Conservation (phyloP, 1,284 basidiomycete genomes). For the Ceratobasidium sp. region DNA sequence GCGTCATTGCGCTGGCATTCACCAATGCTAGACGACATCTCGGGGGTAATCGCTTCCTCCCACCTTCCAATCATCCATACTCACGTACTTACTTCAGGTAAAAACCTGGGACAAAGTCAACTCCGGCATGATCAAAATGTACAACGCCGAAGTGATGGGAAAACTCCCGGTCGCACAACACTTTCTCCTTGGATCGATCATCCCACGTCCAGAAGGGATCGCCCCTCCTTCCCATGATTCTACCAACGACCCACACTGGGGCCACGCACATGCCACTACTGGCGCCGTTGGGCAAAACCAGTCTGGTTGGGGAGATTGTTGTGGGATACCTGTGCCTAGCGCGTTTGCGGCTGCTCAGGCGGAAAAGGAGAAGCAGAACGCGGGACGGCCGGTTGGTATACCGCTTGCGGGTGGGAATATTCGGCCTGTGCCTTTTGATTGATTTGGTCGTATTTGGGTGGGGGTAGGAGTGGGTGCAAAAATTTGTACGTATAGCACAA, state of each 20-base stretch:
- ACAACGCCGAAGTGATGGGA: slow-evolving; percentile 91
- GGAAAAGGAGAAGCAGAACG: slow-evolving; percentile 57
- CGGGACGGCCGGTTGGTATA: slow-evolving; percentile 53
- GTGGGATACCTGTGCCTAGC: slow-evolving; percentile 89
- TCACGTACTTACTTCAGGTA: slow-evolving; percentile 63
- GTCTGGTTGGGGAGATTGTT: slow-evolving; percentile 92
- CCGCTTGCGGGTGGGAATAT: slow-evolving; percentile 71
- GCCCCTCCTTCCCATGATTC: slow-evolving; percentile 58
- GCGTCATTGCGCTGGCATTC: slow-evolving; percentile 98
- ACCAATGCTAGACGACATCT: slow-evolving; percentile 99
- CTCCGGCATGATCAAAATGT: slow-evolving; percentile 99
- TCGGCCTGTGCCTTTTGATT: slow-evolving; percentile 88
- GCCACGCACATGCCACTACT: slow-evolving; percentile 72
- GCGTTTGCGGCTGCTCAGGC: slow-evolving; percentile 81
- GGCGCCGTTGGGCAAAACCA: slow-evolving; percentile 62
- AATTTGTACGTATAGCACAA: neutral
- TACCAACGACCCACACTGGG: slow-evolving; percentile 62
- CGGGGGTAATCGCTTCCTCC: slow-evolving; percentile 69
- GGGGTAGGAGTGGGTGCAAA: too few species aligned
- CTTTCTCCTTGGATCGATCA: slow-evolving; percentile 90
- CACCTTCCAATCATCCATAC: neutral
- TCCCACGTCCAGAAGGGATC: slow-evolving; percentile 69
- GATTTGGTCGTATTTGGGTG: slow-evolving; percentile 15
- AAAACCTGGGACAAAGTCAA: slow-evolving; percentile 99
- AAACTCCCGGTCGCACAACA: slow-evolving; percentile 98